Evolutionary conservation across 1,139 yeast genomes (phyloP).

Genomic region (Taphrina betulina): DNA sequence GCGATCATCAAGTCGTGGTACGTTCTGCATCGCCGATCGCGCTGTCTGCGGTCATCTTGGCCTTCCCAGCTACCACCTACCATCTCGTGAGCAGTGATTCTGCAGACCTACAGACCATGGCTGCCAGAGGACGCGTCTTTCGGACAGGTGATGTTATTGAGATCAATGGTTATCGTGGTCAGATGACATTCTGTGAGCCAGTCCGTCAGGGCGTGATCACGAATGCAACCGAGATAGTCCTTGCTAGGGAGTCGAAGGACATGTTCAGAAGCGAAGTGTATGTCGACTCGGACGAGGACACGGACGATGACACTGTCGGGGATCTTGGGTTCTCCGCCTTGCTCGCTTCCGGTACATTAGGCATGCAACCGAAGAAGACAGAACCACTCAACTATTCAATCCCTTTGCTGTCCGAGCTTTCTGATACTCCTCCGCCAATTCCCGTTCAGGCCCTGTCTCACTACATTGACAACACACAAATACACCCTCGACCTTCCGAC

Average conservation of each 20-base stretch:
- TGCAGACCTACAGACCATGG: slow-evolving; percentile 2
- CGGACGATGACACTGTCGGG: slow-evolving; percentile 5
- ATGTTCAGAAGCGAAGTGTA: background rate
- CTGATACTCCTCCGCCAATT: background rate
- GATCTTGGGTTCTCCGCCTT: background rate
- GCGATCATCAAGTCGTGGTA: slow-evolving; percentile 8
- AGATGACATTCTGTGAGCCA: slow-evolving; percentile 37
- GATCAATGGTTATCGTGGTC: slow-evolving; percentile 21
- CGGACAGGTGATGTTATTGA: slow-evolving; percentile 27
- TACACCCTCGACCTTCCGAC: background rate
- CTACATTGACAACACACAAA: background rate
- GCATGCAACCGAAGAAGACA: too few relatives aligned
- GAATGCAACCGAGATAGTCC: slow-evolving; percentile 17
- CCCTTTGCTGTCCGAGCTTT: background rate
- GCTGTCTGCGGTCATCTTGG: slow-evolving; percentile 1
- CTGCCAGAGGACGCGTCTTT: slow-evolving; percentile 7
- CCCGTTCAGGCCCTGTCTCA: background rate
- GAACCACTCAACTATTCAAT: background rate
- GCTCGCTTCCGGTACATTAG: background rate
- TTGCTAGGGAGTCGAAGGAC: slow-evolving; percentile 14
- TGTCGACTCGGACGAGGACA: background rate
- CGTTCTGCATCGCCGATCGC: slow-evolving; percentile 8
- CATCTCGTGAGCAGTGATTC: background rate
- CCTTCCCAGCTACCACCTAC: slow-evolving; percentile 25
- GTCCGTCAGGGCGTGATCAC: slow-evolving; percentile 27